Base-by-base conservation (phyloP, 176 grass and related monocot genomes). In the Miscanthus lutarioriparius region DNA sequence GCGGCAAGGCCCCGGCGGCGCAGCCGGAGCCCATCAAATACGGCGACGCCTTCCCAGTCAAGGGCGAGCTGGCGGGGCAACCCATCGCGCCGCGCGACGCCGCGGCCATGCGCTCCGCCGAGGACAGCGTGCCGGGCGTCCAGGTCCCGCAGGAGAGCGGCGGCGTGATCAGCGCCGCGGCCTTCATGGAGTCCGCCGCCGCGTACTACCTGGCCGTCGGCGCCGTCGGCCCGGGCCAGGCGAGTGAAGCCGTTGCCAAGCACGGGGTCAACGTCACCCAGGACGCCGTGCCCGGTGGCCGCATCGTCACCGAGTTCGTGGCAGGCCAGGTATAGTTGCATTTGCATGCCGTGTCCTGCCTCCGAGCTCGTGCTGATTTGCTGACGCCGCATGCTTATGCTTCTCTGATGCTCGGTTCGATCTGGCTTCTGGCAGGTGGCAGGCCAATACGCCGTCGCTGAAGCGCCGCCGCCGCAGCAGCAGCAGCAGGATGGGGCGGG, bases 271-370 rank as follows among this genome's bases (percentile, higher is more conserved):
- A 70, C 41, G 77, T 94, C 77, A 87, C 92, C 11, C 79, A 94
- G 77, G 90, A 81, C 4, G 45, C 84, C 15, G 63, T 97, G 1
- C 80, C 94, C 6, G 87, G 92, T 0, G 82, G 77, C 11, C 85
- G 77, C 71, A 70, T 97, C 77, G 72, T 97, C 84, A 88, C 91
- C 8, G 94, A 93, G 91, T 93, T 91, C 89, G 77, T 93, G 2
- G 89, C 89, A 0, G 79, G 89, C 5, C 91, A 79, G 76, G 76
- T 78, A 1, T 25, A 54, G 7, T 7, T 20, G 4, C 11, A 28
- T n/a, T n/a, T n/a, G n/a, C n/a, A n/a, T 63, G 23, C 1, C 9
- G 41, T 39, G 12, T 14, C 45, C 45, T 47, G 45, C 13, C 45
- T 47, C 45, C 13, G 1, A 47, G 2, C 43, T 44, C 41, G 8